Evolutionary conservation across 2,329 filamentous ascomycete species (phyloP).

Genomic region (Fusarium xylarioides): DNA sequence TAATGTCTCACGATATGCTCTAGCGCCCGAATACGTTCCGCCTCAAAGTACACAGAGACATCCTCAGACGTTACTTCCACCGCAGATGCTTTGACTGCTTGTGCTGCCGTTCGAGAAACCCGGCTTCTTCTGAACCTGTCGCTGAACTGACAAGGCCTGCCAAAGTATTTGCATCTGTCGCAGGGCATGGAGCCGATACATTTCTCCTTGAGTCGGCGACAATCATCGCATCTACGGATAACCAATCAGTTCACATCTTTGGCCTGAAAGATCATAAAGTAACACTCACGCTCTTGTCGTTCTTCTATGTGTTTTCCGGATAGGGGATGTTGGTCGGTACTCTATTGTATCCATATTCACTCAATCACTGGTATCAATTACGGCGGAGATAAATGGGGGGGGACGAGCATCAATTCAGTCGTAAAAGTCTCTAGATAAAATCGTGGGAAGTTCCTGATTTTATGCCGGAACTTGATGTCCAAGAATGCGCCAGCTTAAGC

Average conservation of each 20-base stretch:
- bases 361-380: neutral
- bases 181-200: constrained; percentile 29
- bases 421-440: neutral
- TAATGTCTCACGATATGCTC: constrained; percentile 31
- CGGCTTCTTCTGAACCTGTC: constrained; percentile 21
- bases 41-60: constrained; percentile 15
- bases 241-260: neutral
- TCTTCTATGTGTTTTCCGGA: constrained; percentile 5
- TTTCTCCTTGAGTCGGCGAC: constrained; percentile 36
- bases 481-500: neutral
- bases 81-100: neutral
- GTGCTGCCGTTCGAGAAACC: neutral
- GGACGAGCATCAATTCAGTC: neutral
- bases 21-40: constrained; percentile 27
- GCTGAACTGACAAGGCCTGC: constrained; percentile 22
- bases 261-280: too few species aligned
- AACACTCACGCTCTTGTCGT: constrained; percentile 3
- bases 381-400: too few species aligned
- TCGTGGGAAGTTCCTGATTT: neutral
- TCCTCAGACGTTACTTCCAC: neutral
- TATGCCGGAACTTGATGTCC: neutral
- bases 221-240: constrained; percentile 29
- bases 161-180: constrained; percentile 30
- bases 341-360: neutral
- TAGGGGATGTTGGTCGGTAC: neutral